Evolutionary conservation across 1,284 basidiomycete genomes (phyloP), one percentile per base, ranked within the genome.

Genomic region (Cutaneotrichosporon cutaneum): DNA sequence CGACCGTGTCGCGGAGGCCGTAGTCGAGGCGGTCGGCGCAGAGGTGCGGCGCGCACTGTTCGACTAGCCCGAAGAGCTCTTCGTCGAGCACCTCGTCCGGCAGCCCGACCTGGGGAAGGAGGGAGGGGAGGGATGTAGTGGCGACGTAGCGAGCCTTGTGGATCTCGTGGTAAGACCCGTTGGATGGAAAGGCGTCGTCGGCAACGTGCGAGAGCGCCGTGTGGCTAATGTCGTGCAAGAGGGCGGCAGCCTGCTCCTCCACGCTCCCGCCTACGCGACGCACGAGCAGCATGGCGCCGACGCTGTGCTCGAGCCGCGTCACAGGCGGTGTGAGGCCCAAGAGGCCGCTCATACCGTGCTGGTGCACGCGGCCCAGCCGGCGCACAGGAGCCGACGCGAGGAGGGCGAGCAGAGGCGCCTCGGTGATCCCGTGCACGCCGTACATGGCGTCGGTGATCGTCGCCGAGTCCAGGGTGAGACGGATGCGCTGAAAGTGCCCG

Each of bases 11-110:
- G 35, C 64, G 64, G 1, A 66, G 61, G 13, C 64, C 64, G 22
- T 66, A 66, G 36, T 66, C 64, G 22, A 66, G 64, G 11, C 64
- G 21, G 54, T 66, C 64, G 3, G 64, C 64, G 36, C 64, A 66
- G 22, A 66, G 56, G 26, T 36, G 56, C 2, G 64, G 64, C 13
- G 64, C 56, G 4, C 45, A 42, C 6, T 54, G 59, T 45, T 66
- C 64, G 11, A 66, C 64, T 11, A 66, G 61, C 13, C 48, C 48
- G n/a, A 56, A 66, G 4, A 24, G 32, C 42, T 66, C 64, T 27
- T 66, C 64, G n/a, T 66, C 59, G 5, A 66, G 35, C 14, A 63
- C 59, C 6, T 27, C 13, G 3, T 33, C 30, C 0, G 52, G 32
- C 1, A 61, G 45, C 5, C 56, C 56, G 56, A 55, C 48, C 10